Conservation (phyloP, 768 basidiomycete species). For the Amanita inopinata region DNA sequence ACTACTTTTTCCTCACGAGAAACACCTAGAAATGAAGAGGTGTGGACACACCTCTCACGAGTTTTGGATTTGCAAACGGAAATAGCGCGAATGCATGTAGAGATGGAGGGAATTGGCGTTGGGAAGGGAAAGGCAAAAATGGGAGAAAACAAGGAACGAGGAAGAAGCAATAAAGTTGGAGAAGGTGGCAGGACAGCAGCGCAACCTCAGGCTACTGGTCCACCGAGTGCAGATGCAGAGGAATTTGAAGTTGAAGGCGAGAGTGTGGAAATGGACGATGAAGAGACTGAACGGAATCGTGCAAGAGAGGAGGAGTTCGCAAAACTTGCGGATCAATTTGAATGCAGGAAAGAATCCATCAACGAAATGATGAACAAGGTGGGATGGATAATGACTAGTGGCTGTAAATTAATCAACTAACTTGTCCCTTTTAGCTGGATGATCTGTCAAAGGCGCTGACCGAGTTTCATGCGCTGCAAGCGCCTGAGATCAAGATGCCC, state of each 20-base stretch:
- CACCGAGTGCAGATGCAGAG: slow-evolving; percentile 17
- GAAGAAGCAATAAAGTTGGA: slow-evolving; percentile 16
- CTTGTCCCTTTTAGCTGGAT: slow-evolving; percentile 35
- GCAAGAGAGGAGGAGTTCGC: slow-evolving; percentile 62
- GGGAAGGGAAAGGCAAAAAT: slow-evolving; percentile 20
- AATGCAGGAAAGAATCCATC: slow-evolving; percentile 59
- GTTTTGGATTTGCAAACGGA: slow-evolving; percentile 68
- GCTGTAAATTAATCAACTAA: slow-evolving; percentile 3
- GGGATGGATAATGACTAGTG: slow-evolving; percentile 5
- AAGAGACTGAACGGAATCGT: slow-evolving; percentile 44
- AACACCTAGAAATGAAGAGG: slow-evolving; percentile 28
- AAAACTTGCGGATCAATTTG: slow-evolving; percentile 57
- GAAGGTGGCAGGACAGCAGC: slow-evolving; percentile 9
- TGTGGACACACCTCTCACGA: slow-evolving; percentile 60
- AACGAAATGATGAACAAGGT: slow-evolving; percentile 71
- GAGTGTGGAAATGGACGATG: slow-evolving; percentile 40
- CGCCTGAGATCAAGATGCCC: slow-evolving; percentile 33
- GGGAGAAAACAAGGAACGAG: slow-evolving; percentile 27
- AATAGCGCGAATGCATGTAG: slow-evolving; percentile 61
- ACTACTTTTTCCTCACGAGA: slow-evolving; percentile 9
- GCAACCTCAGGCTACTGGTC: slow-evolving; percentile 18
- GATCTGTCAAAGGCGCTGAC: slow-evolving; percentile 42
- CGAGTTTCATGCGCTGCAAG: slow-evolving; percentile 39
- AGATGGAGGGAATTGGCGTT: slow-evolving; percentile 60
- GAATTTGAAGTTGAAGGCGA: slow-evolving; percentile 37